phyloP scores from a whole-genome alignment of 2,329 filamentous ascomycete genomes.

The Biscogniauxia mediterranea region DNA sequence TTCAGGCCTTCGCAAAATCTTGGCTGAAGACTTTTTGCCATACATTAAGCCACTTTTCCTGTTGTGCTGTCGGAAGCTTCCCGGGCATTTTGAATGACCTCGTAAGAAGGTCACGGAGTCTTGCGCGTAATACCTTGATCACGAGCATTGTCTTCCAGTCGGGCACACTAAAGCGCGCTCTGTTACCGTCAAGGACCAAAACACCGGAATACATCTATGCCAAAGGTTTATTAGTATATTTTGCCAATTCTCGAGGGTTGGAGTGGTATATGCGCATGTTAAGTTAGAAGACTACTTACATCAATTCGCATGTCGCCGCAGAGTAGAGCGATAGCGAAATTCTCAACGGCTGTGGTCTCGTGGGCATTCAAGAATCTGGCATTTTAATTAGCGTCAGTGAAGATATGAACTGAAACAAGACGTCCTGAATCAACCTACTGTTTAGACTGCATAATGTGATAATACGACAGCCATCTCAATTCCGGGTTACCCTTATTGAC shows the following conservation, averaged over 20 bases:
- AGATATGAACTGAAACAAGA: background rate
- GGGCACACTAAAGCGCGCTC: constrained; percentile 75
- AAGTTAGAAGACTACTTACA: constrained; percentile 43
- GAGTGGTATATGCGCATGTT: background rate
- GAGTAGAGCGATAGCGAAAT: constrained; percentile 78
- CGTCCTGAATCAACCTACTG: constrained; percentile 48
- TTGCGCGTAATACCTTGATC: constrained; percentile 74
- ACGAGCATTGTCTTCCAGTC: constrained; percentile 91
- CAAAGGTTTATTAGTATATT: constrained; percentile 8
- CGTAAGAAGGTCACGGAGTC: constrained; percentile 73
- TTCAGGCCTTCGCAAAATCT: constrained; percentile 31
- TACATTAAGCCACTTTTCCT: constrained; percentile 71
- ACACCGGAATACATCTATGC: constrained; percentile 84
- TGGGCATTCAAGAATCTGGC: constrained; percentile 82
- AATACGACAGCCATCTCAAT: constrained; percentile 86
- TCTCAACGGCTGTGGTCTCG: constrained; percentile 77
- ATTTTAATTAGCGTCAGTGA: constrained; percentile 20
- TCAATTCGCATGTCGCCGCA: constrained; percentile 89
- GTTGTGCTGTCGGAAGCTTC: constrained; percentile 61
- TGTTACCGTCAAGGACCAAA: constrained; percentile 81
- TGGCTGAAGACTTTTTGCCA: constrained; percentile 70
- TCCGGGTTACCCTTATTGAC: constrained; percentile 74
- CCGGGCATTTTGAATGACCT: constrained; percentile 68
- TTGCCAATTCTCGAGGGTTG: background rate
- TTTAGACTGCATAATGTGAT: constrained; percentile 94